Percentiles rank a stretch among this genome's conserved stretches.
These are phyloP conservation scores for Fagopyrum homotropicum DNA, from an alignment of 148 eudicot genomes.

Conservation along the genomic window DNA sequence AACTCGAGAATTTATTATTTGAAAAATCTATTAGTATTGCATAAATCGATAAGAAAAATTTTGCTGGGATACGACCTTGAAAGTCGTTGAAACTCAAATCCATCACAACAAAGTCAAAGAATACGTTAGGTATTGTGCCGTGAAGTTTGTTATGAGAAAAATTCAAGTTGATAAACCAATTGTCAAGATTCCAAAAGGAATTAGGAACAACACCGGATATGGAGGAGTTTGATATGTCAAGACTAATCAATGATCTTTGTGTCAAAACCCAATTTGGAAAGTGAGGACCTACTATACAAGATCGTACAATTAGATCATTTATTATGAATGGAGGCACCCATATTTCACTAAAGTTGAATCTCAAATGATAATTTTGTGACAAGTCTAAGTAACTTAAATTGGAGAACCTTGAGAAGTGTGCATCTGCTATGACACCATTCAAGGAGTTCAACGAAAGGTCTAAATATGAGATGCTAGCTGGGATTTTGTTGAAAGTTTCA, in stretches of 20 bases:
- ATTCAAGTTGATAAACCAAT: neutral
- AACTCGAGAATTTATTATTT: neutral
- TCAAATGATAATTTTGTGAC: neutral
- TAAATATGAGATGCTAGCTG: neutral
- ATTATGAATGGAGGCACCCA: slow-evolving; percentile 1
- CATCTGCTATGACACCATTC: neutral
- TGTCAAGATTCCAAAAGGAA: neutral
- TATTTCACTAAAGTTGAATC: neutral
- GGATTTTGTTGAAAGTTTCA: neutral
- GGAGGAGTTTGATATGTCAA: neutral
- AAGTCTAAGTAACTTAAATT: neutral
- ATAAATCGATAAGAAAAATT: neutral
- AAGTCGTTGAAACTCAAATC: slow-evolving; percentile 6
- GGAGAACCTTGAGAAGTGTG: neutral
- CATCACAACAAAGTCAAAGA: rapidly evolving
- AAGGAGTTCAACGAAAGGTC: neutral
- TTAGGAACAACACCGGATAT: neutral
- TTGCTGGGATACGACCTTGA: neutral
- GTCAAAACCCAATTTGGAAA: slow-evolving; percentile 2
- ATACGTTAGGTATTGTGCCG: neutral
- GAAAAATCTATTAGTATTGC: neutral
- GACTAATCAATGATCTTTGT: neutral
- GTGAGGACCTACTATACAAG: neutral
- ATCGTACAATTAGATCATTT: neutral
- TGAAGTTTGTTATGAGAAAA: neutral